Evolutionary conservation across 1,139 yeast genomes (phyloP).

Genomic region (Blastobotrys indianensis): DNA sequence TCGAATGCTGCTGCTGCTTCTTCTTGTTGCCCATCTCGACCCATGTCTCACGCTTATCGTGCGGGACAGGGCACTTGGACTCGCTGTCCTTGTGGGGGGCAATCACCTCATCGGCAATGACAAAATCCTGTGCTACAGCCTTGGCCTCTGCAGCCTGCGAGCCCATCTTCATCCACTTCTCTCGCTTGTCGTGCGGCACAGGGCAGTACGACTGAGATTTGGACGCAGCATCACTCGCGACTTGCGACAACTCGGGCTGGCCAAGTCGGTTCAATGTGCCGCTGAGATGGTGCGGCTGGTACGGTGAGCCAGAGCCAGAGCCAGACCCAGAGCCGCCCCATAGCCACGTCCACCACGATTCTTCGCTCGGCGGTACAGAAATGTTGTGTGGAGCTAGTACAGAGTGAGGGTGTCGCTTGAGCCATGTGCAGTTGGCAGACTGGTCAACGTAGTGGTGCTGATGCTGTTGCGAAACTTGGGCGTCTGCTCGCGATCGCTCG

Average conservation of each 20-base stretch:
- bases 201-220: conserved; percentile 14
- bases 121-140: too few relatives aligned
- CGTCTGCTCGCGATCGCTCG: too few relatives aligned
- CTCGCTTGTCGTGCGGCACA: conserved; percentile 14
- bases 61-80: conserved; percentile 18
- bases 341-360: neutral
- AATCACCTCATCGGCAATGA: too few relatives aligned
- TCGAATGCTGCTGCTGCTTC: conserved; percentile 28
- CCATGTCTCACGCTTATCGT: conserved; percentile 11
- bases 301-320: neutral
- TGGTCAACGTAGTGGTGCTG: neutral
- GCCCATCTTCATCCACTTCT: conserved; percentile 12
- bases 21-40: conserved; percentile 8
- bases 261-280: neutral
- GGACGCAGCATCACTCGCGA: too few relatives aligned
- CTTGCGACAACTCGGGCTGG: too few relatives aligned
- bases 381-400: neutral
- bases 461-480: too few relatives aligned
- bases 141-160: neutral
- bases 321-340: neutral
- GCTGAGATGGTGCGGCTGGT: neutral
- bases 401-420: neutral
- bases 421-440: neutral
- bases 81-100: conserved; percentile 7
- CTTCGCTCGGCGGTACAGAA: neutral